These are phyloP conservation scores for Escovopsis sp. DNA, from an alignment of 2,329 filamentous ascomycete genomes.

Conservation along the genomic window DNA sequence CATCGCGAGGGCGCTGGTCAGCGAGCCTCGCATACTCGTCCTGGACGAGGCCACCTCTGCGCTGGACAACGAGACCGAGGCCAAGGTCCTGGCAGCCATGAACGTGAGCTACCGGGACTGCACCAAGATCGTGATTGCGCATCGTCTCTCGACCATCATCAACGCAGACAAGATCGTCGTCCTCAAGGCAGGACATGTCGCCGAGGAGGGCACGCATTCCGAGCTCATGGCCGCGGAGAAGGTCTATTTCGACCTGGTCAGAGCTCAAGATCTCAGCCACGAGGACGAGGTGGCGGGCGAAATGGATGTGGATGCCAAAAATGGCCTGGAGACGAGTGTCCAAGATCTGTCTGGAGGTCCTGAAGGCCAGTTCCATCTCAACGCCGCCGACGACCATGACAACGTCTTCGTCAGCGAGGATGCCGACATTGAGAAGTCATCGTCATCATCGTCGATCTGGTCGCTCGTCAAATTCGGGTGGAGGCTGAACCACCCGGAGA, in stretches of 20 bases:
- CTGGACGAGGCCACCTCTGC: slow-evolving; percentile 92
- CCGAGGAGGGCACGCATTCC: slow-evolving; percentile 83
- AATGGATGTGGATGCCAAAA: no score
- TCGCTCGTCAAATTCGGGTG: background rate
- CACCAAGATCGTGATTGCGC: slow-evolving; percentile 91
- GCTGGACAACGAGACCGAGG: slow-evolving; percentile 86
- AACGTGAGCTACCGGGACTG: slow-evolving; percentile 72
- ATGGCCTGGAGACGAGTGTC: no score
- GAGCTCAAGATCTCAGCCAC: background rate
- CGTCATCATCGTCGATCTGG: background rate
- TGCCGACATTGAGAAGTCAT: background rate
- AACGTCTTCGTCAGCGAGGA: background rate
- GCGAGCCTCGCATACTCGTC: slow-evolving; percentile 74
- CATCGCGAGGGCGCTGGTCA: slow-evolving; percentile 80
- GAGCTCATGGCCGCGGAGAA: slow-evolving; percentile 42
- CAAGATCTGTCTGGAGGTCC: no score
- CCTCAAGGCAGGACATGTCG: slow-evolving; percentile 68
- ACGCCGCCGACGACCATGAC: no score
- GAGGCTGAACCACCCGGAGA: background rate
- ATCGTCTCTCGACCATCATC: slow-evolving; percentile 86
- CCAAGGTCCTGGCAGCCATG: slow-evolving; percentile 81
- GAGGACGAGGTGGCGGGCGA: no score
- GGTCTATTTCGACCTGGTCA: background rate
- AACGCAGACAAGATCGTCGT: slow-evolving; percentile 93
- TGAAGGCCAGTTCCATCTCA: no score